Percentiles rank a stretch among this genome's conserved stretches.
These are phyloP conservation scores for Neofusicoccum umdonicola DNA, from an alignment of 2,329 filamentous ascomycete species.

Conservation along the genomic window DNA sequence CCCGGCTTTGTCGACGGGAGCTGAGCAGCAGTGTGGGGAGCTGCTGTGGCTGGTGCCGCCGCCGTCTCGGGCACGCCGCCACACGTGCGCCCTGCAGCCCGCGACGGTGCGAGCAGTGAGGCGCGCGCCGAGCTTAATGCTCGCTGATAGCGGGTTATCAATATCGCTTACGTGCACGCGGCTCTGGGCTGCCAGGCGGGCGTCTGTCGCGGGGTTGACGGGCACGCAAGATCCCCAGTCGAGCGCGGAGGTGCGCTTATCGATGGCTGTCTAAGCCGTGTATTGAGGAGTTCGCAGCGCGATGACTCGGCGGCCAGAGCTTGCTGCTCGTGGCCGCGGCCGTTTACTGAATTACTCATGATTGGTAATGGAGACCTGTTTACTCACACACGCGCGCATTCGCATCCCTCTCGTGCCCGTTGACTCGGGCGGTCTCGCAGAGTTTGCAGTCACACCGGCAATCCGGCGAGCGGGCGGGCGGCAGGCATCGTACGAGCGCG, in stretches of 20 bases:
- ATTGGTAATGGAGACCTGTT: background rate
- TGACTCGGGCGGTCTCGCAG: background rate
- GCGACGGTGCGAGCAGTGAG: background rate
- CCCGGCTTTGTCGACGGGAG: background rate
- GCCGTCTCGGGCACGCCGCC: constrained; percentile 2
- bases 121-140: background rate
- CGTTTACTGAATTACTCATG: background rate
- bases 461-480: background rate
- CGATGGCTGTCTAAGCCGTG: background rate
- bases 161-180: background rate
- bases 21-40: background rate
- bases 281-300: background rate
- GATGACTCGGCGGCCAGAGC: background rate
- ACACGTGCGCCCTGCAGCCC: background rate
- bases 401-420: background rate
- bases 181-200: background rate
- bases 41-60: background rate
- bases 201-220: constrained; percentile 1
- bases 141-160: background rate
- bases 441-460: background rate
- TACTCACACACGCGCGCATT: background rate
- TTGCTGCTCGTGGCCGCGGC: background rate
- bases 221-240: background rate
- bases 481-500: constrained; percentile 5
- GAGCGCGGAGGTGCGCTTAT: constrained; percentile 4